These are phyloP conservation scores for Paecilomyces dactylethromorphus DNA, from an alignment of 2,329 filamentous ascomycete genomes.

Conservation along the genomic window DNA sequence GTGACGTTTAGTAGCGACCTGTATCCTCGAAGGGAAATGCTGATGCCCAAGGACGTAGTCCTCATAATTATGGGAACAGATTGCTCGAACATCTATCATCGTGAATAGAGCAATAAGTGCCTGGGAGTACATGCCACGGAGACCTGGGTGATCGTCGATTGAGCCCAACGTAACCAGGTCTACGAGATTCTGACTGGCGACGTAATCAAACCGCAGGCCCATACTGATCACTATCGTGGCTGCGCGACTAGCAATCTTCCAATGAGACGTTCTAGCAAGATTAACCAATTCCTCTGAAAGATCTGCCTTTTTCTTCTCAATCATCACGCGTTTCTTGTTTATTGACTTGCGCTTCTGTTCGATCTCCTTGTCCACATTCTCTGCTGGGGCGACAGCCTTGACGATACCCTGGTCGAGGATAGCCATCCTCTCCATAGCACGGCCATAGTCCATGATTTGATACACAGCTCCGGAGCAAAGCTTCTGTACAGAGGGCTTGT, in stretches of 20 bases:
- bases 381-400: slow-evolving; percentile 61
- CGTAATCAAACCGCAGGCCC: slow-evolving; percentile 81
- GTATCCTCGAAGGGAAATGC: slow-evolving; percentile 66
- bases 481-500: slow-evolving; percentile 91
- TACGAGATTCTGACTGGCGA: slow-evolving; percentile 75
- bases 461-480: slow-evolving; percentile 76
- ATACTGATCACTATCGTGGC: slow-evolving; percentile 86
- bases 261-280: slow-evolving; percentile 73
- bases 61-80: slow-evolving; percentile 79
- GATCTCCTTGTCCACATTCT: slow-evolving; percentile 52
- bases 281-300: slow-evolving; percentile 77
- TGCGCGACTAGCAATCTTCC: slow-evolving; percentile 90
- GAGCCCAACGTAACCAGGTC: slow-evolving; percentile 75
- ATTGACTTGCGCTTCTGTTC: slow-evolving; percentile 66
- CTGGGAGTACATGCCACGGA: slow-evolving; percentile 74
- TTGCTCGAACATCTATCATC: slow-evolving; percentile 78
- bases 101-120: slow-evolving; percentile 74
- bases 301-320: slow-evolving; percentile 76
- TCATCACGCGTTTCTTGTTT: slow-evolving; percentile 63
- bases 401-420: slow-evolving; percentile 68
- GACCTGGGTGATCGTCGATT: slow-evolving; percentile 81
- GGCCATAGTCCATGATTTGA: slow-evolving; percentile 85
- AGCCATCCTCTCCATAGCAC: slow-evolving; percentile 78
- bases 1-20: slow-evolving; percentile 65
- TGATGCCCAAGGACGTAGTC: slow-evolving; percentile 81